Evolutionary conservation across 148 eudicot genomes (phyloP), one percentile per base, ranked within the genome.

Genomic region (Dianthus caryophyllus): DNA sequence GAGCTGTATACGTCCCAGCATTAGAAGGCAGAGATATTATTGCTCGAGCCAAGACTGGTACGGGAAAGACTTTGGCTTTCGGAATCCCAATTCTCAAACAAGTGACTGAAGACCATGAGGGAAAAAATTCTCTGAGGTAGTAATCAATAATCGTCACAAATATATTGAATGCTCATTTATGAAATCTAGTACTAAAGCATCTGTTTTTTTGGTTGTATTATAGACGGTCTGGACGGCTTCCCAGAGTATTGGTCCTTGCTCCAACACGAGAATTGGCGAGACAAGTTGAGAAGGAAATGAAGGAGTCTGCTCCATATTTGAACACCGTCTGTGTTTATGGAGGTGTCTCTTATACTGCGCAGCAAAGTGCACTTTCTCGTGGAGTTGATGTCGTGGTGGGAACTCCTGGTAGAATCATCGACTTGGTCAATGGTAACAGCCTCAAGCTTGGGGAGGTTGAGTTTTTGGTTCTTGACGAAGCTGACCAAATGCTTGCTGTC

Each of bases 401-500:
- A 68, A 94, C 98, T 70, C 98, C 98, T 11, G 98, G 98, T 66
- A 86, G 98, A 84, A 68, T 94, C 47, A 94, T 94, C 69, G 98
- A 94, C 79, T 79, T 94, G 58, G 69, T 94, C 64, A 81, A 88
- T 47, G 79, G 81, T 73, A 80, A 68, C 66, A 84, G 84, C 76
- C 83, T 94, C 78, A 86, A 85, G 77, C 70, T 94, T 78, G 81
- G 84, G 26, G 98, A 90, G 78, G 93, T 94, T 72, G 79, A 88
- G 67, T 90, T 69, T 70, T 78, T 90, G 83, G 97, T 94, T 71
- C 90, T 94, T 51, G 98, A 94, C 73, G 98, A 94, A 82, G 97
- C 98, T 50, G 98, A 94, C 79, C 97, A 88, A 88, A 94, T 94
- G 98, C 98, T 94, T 77, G 94, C 94, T 4, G 98, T 88, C 63